Evolutionary conservation across 495 filamentous ascomycete genomes (phyloP).

Genomic region (Neurospora terricola): DNA sequence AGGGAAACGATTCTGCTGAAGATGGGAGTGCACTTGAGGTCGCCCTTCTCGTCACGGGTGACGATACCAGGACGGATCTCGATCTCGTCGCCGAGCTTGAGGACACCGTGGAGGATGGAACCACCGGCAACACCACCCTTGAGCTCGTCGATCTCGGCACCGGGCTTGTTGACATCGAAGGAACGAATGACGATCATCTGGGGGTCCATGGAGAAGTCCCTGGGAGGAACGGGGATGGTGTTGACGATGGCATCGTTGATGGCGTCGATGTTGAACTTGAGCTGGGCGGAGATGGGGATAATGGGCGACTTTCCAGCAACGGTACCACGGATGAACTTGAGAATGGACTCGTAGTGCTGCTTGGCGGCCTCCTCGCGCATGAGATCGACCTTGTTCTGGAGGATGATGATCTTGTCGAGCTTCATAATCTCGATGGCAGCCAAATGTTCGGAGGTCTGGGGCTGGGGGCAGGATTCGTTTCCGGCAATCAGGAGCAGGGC

Average conservation of each 20-base stretch:
- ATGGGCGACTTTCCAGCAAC: slow-evolving; percentile 93
- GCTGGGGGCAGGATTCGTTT: slow-evolving; percentile 97
- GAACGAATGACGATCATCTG: slow-evolving; percentile 99
- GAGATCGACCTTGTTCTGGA: slow-evolving; percentile 98
- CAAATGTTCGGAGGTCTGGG: slow-evolving; percentile 97
- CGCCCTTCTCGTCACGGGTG: slow-evolving; percentile 82
- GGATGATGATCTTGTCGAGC: slow-evolving; percentile 93
- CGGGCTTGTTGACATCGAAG: slow-evolving; percentile 99
- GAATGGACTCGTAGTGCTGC: slow-evolving; percentile 87
- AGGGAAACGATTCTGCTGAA: slow-evolving; percentile 89
- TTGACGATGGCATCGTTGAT: slow-evolving; percentile 89
- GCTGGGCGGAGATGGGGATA: slow-evolving; percentile 94
- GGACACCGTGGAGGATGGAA: slow-evolving; percentile 86
- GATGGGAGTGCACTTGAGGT: slow-evolving; percentile 92
- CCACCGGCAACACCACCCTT: slow-evolving; percentile 99
- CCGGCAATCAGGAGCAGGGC: slow-evolving; percentile 93
- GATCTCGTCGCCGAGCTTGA: slow-evolving; percentile 95
- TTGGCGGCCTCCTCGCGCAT: slow-evolving; percentile 90
- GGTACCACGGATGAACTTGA: slow-evolving; percentile 96
- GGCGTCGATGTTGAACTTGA: slow-evolving; percentile 99
- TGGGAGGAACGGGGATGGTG: slow-evolving; percentile 80
- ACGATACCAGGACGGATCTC: slow-evolving; percentile 96
- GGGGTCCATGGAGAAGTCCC: slow-evolving; percentile 82
- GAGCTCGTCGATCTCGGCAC: slow-evolving; percentile 97
- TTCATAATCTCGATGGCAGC: slow-evolving; percentile 99